phyloP scores from a whole-genome alignment of 345 rosid species.

The Aethionema arabicum region DNA sequence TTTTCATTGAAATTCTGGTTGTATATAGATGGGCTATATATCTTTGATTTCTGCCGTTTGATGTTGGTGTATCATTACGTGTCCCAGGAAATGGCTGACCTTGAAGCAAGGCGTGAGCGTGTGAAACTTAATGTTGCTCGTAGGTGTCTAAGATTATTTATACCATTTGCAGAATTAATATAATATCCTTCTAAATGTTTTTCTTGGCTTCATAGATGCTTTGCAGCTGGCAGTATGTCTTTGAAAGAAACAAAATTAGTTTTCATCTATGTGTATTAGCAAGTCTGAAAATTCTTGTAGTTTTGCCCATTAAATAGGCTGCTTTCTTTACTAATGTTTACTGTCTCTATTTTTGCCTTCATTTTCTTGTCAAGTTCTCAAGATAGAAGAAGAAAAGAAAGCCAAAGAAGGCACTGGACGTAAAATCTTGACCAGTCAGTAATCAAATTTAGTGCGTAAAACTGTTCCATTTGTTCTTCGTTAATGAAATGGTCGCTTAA shows the following conservation, averaged over 20 bases:
- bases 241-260: conserved; percentile 2
- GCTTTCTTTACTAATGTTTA: conserved; percentile 4
- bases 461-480: conserved; percentile 13
- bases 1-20: conserved; percentile 8
- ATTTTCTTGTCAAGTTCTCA: conserved; percentile 49
- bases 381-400: conserved; percentile 85
- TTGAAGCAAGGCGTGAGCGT: conserved; percentile 85
- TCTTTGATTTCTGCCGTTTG: conserved; percentile 3
- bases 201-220: conserved; percentile 12
- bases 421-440: conserved; percentile 38
- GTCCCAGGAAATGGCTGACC: conserved; percentile 67
- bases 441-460: conserved; percentile 37
- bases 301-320: neutral
- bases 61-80: conserved; percentile 25
- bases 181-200: conserved; percentile 8
- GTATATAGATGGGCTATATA: conserved; percentile 6
- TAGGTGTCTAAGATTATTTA: conserved; percentile 42
- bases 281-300: conserved; percentile 9
- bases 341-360: conserved; percentile 12
- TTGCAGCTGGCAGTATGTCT: conserved; percentile 11
- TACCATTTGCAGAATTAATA: conserved; percentile 13
- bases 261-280: neutral
- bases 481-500: conserved; percentile 7
- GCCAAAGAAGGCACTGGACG: conserved; percentile 57
- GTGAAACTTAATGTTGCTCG: conserved; percentile 80